These are phyloP conservation scores for Kregervanrija pseudodelftensis DNA, from an alignment of 805 yeast genomes.

Conservation along the genomic window DNA sequence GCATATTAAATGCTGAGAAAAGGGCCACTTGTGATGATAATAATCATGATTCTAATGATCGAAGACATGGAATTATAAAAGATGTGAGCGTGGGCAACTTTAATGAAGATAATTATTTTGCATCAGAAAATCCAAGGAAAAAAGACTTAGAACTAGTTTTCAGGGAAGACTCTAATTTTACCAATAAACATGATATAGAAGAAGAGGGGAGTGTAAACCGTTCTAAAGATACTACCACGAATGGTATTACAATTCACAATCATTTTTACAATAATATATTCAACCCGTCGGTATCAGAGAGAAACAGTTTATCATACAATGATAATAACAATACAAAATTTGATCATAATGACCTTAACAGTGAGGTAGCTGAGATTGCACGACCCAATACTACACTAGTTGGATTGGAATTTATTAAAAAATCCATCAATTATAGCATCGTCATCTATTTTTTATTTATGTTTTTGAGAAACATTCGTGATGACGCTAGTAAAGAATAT, in stretches of 20 bases:
- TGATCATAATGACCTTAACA: too few relatives aligned
- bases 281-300: too few relatives aligned
- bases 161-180: too few relatives aligned
- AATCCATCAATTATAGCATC: constrained; percentile 6
- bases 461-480: constrained; percentile 32
- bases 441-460: constrained; percentile 2
- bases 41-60: not conserved
- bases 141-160: too few relatives aligned
- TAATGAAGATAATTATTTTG: too few relatives aligned
- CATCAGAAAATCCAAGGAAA: too few relatives aligned
- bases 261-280: constrained; percentile 8
- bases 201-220: too few relatives aligned
- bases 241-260: constrained; percentile 7
- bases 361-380: not conserved
- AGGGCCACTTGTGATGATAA: not conserved
- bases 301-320: too few relatives aligned
- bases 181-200: too few relatives aligned
- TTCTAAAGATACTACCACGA: too few relatives aligned
- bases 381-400: not conserved
- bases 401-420: not conserved
- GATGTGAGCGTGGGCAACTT: not conserved
- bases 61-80: not conserved
- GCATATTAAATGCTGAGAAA: not conserved
- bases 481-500: constrained; percentile 48
- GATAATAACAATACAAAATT: too few relatives aligned